Evolutionary conservation across 2,329 filamentous ascomycete species (phyloP).

Genomic region (Eurotiales sp.): DNA sequence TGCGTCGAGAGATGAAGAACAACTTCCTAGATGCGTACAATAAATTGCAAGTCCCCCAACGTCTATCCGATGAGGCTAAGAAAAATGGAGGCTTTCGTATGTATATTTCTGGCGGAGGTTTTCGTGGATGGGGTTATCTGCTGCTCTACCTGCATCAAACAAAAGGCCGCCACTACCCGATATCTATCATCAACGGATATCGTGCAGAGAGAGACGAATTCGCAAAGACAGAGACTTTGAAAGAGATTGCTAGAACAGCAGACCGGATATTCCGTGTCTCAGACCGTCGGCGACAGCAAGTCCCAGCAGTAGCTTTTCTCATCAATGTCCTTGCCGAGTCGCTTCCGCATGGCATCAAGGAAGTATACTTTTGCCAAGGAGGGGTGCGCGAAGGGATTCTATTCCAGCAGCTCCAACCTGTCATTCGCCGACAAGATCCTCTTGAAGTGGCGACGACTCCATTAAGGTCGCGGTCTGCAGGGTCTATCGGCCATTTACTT

Average conservation of each 20-base stretch:
- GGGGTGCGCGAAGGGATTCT: slow-evolving; percentile 82
- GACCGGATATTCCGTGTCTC: slow-evolving; percentile 66
- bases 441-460: slow-evolving; percentile 58
- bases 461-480: slow-evolving; percentile 48
- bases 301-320: slow-evolving; percentile 76
- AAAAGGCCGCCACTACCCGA: slow-evolving; percentile 73
- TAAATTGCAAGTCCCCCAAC: slow-evolving; percentile 53
- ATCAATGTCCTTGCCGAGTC: slow-evolving; percentile 69
- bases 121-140: slow-evolving; percentile 88
- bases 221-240: slow-evolving; percentile 47
- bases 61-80: slow-evolving; percentile 44
- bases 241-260: slow-evolving; percentile 35
- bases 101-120: slow-evolving; percentile 86
- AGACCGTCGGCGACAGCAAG: slow-evolving; percentile 71
- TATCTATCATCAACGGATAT: slow-evolving; percentile 79
- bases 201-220: slow-evolving; percentile 62
- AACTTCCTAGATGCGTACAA: slow-evolving; percentile 61
- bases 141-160: slow-evolving; percentile 65
- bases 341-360: slow-evolving; percentile 62
- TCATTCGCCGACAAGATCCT: slow-evolving; percentile 63
- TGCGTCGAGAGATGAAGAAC: slow-evolving; percentile 53
- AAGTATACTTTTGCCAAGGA: slow-evolving; percentile 79
- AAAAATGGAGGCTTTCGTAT: slow-evolving; percentile 58
- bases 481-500: slow-evolving; percentile 48
- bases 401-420: slow-evolving; percentile 62